Evolutionary conservation across 2,329 filamentous ascomycete genomes (phyloP).

Genomic region (Phialophora macrospora): DNA sequence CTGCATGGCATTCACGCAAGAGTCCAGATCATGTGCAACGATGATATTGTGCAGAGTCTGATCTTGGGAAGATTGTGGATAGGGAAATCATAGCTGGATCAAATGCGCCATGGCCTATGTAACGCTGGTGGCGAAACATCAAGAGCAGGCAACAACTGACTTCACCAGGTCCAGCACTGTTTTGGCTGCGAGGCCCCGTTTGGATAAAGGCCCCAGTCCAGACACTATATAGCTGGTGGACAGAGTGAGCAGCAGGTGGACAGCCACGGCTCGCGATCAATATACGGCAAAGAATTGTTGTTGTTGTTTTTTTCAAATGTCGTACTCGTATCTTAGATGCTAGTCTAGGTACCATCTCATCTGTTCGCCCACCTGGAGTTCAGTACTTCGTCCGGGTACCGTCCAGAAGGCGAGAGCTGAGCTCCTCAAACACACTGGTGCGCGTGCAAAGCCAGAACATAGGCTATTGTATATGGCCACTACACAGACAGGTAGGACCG

Average conservation of each 20-base stretch:
- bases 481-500: no score
- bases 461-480: no score
- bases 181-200: neutral
- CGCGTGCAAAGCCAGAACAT: no score
- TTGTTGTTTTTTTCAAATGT: no score
- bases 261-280: neutral
- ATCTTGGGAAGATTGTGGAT: conserved; percentile 74
- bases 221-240: neutral
- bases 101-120: neutral
- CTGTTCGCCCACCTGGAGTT: no score
- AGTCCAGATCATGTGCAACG: conserved; percentile 75
- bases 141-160: neutral
- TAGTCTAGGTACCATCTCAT: neutral
- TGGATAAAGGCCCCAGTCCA: neutral
- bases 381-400: no score
- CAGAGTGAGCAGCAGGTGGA: neutral
- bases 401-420: no score
- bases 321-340: neutral
- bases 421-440: no score
- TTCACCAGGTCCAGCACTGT: neutral
- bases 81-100: neutral
- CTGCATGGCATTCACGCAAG: conserved; percentile 46
- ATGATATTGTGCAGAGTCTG: conserved; percentile 88
- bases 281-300: neutral
- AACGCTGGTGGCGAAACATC: neutral